Conservation (phyloP, 805 yeast species). For the Wickerhamomyces silvicola region DNA sequence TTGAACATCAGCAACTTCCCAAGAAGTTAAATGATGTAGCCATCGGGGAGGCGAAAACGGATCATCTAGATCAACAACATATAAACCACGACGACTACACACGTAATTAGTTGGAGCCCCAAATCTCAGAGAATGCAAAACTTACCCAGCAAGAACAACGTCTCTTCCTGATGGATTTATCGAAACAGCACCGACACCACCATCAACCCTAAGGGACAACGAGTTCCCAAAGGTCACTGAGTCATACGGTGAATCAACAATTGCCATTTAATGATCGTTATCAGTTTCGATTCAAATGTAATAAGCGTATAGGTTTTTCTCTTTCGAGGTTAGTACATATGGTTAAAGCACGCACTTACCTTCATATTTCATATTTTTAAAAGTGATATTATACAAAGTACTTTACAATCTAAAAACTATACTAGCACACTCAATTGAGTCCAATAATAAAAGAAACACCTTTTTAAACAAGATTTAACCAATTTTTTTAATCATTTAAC, state of each 20-base stretch:
- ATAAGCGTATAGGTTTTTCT: no score
- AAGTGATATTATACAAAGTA: no score
- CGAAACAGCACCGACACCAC: slow-evolving; percentile 87
- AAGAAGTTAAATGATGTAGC: slow-evolving; percentile 85
- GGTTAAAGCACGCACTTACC: no score
- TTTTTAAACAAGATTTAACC: no score
- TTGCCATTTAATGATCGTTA: no score
- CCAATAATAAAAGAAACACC: no score
- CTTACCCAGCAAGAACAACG: slow-evolving; percentile 77
- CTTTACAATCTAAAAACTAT: no score
- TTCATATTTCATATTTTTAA: no score
- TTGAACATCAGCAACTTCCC: slow-evolving; percentile 99
- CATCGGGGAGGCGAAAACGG: slow-evolving; percentile 94
- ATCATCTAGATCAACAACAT: slow-evolving; percentile 88
- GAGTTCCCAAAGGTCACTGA: slow-evolving; percentile 74
- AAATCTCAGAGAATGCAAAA: no score
- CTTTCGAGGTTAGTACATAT: no score
- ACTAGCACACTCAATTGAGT: no score
- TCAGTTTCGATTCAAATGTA: no score
- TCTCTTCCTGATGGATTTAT: slow-evolving; percentile 87
- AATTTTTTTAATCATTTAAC: background rate
- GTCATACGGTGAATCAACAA: slow-evolving; percentile 23
- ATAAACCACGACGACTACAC: slow-evolving; percentile 61
- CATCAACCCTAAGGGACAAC: slow-evolving; percentile 80
- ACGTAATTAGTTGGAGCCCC: background rate